Conservation (phyloP, 345 rosid genomes). For the Viola odorata region DNA sequence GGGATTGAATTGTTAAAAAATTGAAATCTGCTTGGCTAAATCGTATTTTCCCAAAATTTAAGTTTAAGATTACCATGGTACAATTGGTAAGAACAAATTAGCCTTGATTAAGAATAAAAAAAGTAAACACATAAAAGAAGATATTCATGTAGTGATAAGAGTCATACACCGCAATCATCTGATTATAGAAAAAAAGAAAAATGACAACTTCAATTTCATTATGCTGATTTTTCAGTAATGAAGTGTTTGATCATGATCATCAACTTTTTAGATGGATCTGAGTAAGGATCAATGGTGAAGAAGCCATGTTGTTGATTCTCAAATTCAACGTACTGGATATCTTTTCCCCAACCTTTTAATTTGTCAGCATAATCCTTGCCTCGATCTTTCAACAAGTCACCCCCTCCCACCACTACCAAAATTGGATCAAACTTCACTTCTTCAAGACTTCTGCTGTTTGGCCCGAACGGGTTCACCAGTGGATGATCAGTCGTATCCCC, state of each 20-base stretch:
- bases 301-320: constrained; percentile 54
- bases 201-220: background rate
- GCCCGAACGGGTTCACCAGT: constrained; percentile 55
- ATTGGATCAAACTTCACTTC: constrained; percentile 35
- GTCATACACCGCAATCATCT: no score
- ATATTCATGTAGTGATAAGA: no score
- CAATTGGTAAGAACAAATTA: no score
- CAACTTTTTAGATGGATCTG: constrained; percentile 30
- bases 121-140: no score
- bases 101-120: background rate
- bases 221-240: constrained; percentile 24
- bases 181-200: no score
- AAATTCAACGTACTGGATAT: constrained; percentile 43
- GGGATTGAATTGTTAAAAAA: no score
- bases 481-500: constrained; percentile 58
- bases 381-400: constrained; percentile 48
- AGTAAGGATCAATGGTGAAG: constrained; percentile 48
- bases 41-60: no score
- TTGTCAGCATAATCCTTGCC: constrained; percentile 38
- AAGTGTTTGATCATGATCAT: constrained; percentile 40
- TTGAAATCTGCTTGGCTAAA: no score
- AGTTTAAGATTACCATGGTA: no score
- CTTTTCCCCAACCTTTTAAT: constrained; percentile 38
- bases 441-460: constrained; percentile 32
- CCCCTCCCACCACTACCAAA: constrained; percentile 44